Conservation (phyloP, 306 rosid genomes). For the Corylus americana region DNA sequence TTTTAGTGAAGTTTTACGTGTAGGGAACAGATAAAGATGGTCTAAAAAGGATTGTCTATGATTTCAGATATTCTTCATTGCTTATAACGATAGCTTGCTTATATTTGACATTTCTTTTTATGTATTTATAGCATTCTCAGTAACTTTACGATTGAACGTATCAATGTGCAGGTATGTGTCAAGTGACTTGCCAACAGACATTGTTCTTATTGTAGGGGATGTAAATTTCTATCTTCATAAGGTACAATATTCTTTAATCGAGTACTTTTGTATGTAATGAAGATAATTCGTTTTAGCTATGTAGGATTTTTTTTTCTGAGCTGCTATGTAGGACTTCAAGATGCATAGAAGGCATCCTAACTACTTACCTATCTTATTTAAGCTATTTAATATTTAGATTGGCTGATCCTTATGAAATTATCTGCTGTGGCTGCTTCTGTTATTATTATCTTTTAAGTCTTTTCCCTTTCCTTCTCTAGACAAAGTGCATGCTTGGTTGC, state of each 20-base stretch:
- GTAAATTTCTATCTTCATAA: conserved; percentile 80
- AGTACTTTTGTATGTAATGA: conserved; percentile 3
- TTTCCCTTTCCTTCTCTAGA: background rate
- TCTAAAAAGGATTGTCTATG: background rate
- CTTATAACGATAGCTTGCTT: background rate
- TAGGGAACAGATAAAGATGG: background rate
- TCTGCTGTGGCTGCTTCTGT: background rate
- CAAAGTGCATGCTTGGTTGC: background rate
- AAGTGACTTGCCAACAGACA: conserved; percentile 82
- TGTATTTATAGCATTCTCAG: conserved; percentile 15
- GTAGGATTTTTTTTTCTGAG: too few species aligned
- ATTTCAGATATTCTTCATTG: background rate
- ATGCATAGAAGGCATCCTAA: conserved; percentile 7
- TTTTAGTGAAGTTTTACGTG: background rate
- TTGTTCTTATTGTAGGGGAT: conserved; percentile 61
- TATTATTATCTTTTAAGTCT: background rate
- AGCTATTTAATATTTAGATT: conserved; percentile 3
- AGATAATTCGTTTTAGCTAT: conserved; percentile 8
- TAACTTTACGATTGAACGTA: conserved; percentile 13
- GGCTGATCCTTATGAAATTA: background rate
- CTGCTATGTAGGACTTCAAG: background rate
- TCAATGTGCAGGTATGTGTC: conserved; percentile 73
- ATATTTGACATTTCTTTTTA: conserved; percentile 3
- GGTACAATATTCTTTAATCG: conserved; percentile 47
- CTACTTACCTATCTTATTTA: background rate